Evolutionary conservation across 345 rosid species (phyloP).

Genomic region (Populus davidiana): DNA sequence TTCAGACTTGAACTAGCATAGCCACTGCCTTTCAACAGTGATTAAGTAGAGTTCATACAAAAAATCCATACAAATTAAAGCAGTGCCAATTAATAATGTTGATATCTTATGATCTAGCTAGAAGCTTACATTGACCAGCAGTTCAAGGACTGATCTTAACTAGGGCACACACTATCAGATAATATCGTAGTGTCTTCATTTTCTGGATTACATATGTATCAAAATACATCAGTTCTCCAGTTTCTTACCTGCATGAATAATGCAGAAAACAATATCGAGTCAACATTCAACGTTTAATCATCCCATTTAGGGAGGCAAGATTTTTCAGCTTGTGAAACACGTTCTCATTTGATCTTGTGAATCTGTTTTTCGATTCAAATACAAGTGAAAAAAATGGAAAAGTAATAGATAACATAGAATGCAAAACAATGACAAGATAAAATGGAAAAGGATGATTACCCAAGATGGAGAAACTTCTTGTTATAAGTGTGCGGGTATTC

Average conservation of each 20-base stretch:
- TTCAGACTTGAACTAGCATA: constrained; percentile 8
- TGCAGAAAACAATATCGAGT: background rate
- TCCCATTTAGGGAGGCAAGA: background rate
- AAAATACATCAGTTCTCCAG: background rate
- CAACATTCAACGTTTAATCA: background rate
- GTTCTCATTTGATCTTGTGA: too few species aligned
- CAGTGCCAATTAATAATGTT: background rate
- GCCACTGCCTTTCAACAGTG: constrained; percentile 8
- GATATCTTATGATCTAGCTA: background rate
- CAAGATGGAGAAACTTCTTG: constrained; percentile 83
- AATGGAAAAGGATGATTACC: constrained; percentile 29
- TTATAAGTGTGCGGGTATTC: constrained; percentile 51
- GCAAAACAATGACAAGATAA: background rate
- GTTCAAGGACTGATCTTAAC: background rate
- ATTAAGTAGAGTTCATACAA: background rate
- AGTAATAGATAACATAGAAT: background rate
- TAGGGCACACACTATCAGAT: background rate
- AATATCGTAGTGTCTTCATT: background rate
- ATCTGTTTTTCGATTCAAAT: too few species aligned
- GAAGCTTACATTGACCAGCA: background rate
- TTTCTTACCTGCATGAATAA: constrained; percentile 19
- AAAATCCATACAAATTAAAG: background rate
- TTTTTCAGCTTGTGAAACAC: background rate
- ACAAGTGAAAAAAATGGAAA: background rate
- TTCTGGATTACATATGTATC: background rate